Evolutionary conservation across 768 basidiomycete genomes (phyloP).

Genomic region (Mycena albidolilacea): DNA sequence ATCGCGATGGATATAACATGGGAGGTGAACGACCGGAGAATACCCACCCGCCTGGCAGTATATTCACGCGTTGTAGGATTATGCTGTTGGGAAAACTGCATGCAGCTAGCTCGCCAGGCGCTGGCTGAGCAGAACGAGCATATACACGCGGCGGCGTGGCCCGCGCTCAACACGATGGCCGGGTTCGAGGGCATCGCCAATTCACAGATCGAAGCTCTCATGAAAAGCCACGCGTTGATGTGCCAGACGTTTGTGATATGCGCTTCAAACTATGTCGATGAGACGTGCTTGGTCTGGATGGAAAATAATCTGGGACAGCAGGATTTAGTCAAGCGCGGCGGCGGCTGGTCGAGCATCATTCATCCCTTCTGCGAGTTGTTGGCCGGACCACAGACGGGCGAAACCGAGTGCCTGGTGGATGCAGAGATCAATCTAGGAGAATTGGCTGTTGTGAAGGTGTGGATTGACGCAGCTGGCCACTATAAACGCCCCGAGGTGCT

Average conservation of each 20-base stretch:
- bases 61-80: conserved; percentile 14
- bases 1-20: conserved; percentile 29
- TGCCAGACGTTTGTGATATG: conserved; percentile 37
- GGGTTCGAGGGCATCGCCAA: conserved; percentile 25
- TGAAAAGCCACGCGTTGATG: conserved; percentile 36
- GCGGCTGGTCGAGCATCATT: conserved; percentile 31
- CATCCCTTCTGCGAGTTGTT: conserved; percentile 30
- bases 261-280: conserved; percentile 33
- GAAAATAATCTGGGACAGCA: conserved; percentile 53
- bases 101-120: conserved; percentile 35
- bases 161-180: conserved; percentile 26
- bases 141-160: conserved; percentile 37
- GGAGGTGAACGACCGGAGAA: conserved; percentile 18
- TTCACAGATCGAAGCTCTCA: conserved; percentile 32
- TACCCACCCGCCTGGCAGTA: neutral
- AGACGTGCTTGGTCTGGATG: conserved; percentile 49
- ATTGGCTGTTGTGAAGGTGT: conserved; percentile 31
- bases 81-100: conserved; percentile 37
- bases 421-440: conserved; percentile 29
- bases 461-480: conserved; percentile 36
- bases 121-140: conserved; percentile 33
- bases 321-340: conserved; percentile 51
- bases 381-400: conserved; percentile 31
- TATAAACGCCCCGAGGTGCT: conserved; percentile 35
- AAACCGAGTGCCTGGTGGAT: conserved; percentile 26